These are phyloP conservation scores for Ophiorrhiza pumila DNA, from an alignment of 257 asterid genomes.

Conservation along the genomic window DNA sequence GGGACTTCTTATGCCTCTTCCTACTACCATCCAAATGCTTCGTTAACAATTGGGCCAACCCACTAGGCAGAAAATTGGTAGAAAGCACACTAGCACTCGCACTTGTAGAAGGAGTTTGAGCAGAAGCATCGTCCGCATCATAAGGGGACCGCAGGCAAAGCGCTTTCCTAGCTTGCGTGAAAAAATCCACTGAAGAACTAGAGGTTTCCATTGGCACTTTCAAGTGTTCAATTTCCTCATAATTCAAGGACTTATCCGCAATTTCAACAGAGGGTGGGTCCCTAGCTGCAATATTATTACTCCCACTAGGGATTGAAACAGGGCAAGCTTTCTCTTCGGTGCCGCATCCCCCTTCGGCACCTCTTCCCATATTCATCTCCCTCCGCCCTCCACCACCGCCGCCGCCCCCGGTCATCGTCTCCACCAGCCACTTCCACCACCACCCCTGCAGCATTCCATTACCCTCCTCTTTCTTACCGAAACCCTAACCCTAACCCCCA, in stretches of 20 bases:
- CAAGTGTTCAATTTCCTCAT: conserved; percentile 37
- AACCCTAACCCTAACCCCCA: conserved; percentile 25
- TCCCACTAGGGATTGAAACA: conserved; percentile 27
- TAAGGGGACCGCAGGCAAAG: conserved; percentile 72
- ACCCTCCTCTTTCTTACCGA: conserved; percentile 13
- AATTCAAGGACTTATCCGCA: conserved; percentile 58
- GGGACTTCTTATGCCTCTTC: conserved; percentile 75
- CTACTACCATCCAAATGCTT: conserved; percentile 66
- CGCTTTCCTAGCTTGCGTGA: conserved; percentile 70
- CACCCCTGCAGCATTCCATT: conserved; percentile 53
- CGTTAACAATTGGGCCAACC: conserved; percentile 51
- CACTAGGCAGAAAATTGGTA: conserved; percentile 52
- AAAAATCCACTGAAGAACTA: conserved; percentile 46
- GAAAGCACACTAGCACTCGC: conserved; percentile 25
- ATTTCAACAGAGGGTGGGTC: conserved; percentile 27
- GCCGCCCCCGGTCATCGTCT: conserved; percentile 64
- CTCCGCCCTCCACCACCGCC: conserved; percentile 51
- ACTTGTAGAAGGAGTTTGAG: conserved; percentile 23
- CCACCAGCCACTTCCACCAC: conserved; percentile 46
- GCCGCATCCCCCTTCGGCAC: conserved; percentile 27
- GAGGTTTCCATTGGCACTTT: conserved; percentile 34
- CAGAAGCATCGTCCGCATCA: conserved; percentile 47
- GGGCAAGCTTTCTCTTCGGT: conserved; percentile 48
- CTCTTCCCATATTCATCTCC: conserved; percentile 54
- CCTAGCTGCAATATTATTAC: conserved; percentile 7